Evolutionary conservation across 1,139 yeast species (phyloP), one percentile per base, ranked within the genome.

Genomic region (Williopsis jadinii): DNA sequence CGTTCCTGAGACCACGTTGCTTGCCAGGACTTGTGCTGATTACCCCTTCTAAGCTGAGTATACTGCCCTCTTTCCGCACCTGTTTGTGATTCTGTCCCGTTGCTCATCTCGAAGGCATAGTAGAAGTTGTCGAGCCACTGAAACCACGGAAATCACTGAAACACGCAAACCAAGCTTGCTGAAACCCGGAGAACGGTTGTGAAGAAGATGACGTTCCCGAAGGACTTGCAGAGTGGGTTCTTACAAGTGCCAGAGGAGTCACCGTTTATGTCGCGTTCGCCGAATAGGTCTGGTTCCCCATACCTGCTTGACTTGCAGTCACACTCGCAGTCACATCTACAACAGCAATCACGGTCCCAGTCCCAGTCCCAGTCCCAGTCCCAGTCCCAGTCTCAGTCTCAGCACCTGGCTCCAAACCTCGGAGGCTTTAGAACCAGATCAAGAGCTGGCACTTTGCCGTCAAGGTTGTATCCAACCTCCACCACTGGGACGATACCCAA

Each of bases 371-470:
- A 19, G 24, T 19, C 24, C 8, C 36, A 47, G 11, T 53, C 56
- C 3, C 43, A 46, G 9, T 29, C 51, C 33, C 47, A 55, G 32
- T 53, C 51, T 28, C 52, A 47, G 12, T 11, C 30, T 11, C 30
- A 28, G 9, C 11, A 28, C 30, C 12, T n/a, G 12, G 24, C 24
- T 19, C 12, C 30, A n/a, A 28, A 28, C 30, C 30, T 64, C 34
- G 71, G 70, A 3, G 55, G 58, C 24, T 57, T 62, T 34, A 55
- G 67, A 50, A 46, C 70, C 12, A 64, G 82, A 49, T 68, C 73
- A 46, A 64, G 83, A 51, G 75, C 83, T 3, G 82, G 81, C 3
- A 77, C 83, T 11, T 55, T 73, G 29, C 78, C 80, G 3, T 68
- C 77, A n/a, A 61, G 71, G 35, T 62, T 71, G 41, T 47, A 48